These are phyloP conservation scores for Neurospora sp. DNA, from an alignment of 495 filamentous ascomycete genomes.

Conservation along the genomic window DNA sequence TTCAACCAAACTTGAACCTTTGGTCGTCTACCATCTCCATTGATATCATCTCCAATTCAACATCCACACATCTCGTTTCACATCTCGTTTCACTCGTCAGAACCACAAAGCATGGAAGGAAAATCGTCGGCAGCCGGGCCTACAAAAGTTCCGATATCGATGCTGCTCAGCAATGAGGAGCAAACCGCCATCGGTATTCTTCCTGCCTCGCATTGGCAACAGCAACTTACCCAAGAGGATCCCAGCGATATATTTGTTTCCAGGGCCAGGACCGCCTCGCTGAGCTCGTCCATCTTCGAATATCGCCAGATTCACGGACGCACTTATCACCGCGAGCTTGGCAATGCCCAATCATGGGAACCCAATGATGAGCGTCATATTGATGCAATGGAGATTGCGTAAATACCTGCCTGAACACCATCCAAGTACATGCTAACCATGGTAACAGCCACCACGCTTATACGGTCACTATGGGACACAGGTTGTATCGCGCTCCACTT, in stretches of 20 bases:
- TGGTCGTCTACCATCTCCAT: neutral
- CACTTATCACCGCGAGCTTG: constrained; percentile 22
- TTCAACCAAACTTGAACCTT: neutral
- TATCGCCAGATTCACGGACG: constrained; percentile 34
- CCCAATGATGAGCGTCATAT: constrained; percentile 19
- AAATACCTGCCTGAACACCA: constrained; percentile 17
- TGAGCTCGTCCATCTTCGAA: constrained; percentile 34
- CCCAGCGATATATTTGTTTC: neutral
- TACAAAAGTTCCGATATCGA: neutral
- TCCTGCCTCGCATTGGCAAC: neutral
- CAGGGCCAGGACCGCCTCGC: constrained; percentile 27
- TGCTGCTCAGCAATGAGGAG: neutral
- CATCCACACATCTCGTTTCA: neutral
- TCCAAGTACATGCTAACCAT: constrained; percentile 7
- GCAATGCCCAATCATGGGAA: constrained; percentile 5
- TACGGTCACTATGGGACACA: constrained; percentile 34
- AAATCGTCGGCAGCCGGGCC: neutral
- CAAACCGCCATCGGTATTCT: neutral
- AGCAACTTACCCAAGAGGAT: neutral
- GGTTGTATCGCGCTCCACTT: constrained; percentile 43
- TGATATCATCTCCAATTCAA: neutral
- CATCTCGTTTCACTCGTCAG: neutral
- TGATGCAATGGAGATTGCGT: constrained; percentile 16
- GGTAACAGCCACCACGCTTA: constrained; percentile 11
- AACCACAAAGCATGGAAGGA: neutral